Evolutionary conservation across 345 rosid species (phyloP).

Genomic region (Odontarrhena argentea): DNA sequence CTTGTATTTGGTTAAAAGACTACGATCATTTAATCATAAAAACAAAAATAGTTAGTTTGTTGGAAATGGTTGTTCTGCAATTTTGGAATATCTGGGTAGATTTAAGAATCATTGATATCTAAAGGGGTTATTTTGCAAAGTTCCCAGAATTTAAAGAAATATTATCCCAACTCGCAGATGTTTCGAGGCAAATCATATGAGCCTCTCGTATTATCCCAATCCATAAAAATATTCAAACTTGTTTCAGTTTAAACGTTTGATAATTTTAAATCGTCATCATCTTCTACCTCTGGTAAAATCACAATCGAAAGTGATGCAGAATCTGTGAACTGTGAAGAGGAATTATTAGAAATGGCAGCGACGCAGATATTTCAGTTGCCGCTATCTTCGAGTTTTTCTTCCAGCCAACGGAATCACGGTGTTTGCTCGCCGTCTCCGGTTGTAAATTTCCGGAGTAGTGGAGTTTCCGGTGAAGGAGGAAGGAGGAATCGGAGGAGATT

Average conservation of each 20-base stretch:
- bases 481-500: constrained; percentile 36
- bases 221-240: too few species aligned
- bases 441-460: not conserved
- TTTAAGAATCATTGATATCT: too few species aligned
- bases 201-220: too few species aligned
- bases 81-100: too few species aligned
- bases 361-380: constrained; percentile 38
- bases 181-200: too few species aligned
- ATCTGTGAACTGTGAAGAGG: constrained; percentile 21
- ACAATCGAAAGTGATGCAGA: constrained; percentile 26
- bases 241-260: not conserved
- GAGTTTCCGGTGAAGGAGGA: not conserved
- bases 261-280: constrained; percentile 11
- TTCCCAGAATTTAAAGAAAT: too few species aligned
- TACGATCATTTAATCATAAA: too few species aligned
- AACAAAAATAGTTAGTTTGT: too few species aligned
- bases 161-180: too few species aligned
- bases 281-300: constrained; percentile 12
- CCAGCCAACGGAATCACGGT: constrained; percentile 30
- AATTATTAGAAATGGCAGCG: constrained; percentile 27
- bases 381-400: constrained; percentile 21
- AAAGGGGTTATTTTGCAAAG: too few species aligned
- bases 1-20: too few species aligned
- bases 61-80: too few species aligned
- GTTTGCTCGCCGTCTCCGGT: constrained; percentile 34